phyloP scores from a whole-genome alignment of 768 basidiomycete genomes.

The Psilocybe sp. region DNA sequence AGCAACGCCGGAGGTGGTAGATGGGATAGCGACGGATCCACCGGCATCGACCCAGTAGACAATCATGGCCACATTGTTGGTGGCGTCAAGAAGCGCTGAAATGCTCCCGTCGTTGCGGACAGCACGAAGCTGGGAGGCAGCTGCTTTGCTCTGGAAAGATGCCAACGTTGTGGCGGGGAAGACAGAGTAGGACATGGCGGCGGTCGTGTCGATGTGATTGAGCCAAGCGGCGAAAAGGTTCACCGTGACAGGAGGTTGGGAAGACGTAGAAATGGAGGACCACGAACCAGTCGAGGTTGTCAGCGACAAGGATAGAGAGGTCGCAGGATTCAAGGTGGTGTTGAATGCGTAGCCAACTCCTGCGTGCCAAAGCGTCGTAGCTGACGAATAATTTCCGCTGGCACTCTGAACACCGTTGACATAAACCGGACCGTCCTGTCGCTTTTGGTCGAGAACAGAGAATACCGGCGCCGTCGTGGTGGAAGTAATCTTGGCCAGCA shows the following conservation, averaged over 20 bases:
- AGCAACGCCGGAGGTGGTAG: conserved; percentile 20
- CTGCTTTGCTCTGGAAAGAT: conserved; percentile 24
- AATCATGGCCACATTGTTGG: conserved; percentile 36
- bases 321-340: conserved; percentile 21
- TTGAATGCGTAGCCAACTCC: conserved; percentile 55
- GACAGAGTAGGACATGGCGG: conserved; percentile 35
- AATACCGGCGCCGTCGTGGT: conserved; percentile 43
- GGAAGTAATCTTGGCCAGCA: conserved; percentile 48
- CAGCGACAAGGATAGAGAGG: conserved; percentile 35
- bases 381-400: conserved; percentile 31
- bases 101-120: conserved; percentile 43
- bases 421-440: conserved; percentile 37
- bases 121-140: conserved; percentile 20
- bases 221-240: conserved; percentile 56
- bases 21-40: conserved; percentile 32
- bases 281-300: conserved; percentile 54
- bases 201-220: conserved; percentile 20
- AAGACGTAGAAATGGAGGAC: conserved; percentile 58
- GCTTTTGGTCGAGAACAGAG: conserved; percentile 65
- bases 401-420: conserved; percentile 33
- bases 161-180: conserved; percentile 36
- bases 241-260: conserved; percentile 47
- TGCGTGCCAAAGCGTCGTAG: conserved; percentile 56
- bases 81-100: conserved; percentile 47
- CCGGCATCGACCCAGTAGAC: conserved; percentile 53